These are phyloP conservation scores for Akanthomyces muscarius DNA, from an alignment of 2,329 filamentous ascomycete genomes.

Conservation along the genomic window DNA sequence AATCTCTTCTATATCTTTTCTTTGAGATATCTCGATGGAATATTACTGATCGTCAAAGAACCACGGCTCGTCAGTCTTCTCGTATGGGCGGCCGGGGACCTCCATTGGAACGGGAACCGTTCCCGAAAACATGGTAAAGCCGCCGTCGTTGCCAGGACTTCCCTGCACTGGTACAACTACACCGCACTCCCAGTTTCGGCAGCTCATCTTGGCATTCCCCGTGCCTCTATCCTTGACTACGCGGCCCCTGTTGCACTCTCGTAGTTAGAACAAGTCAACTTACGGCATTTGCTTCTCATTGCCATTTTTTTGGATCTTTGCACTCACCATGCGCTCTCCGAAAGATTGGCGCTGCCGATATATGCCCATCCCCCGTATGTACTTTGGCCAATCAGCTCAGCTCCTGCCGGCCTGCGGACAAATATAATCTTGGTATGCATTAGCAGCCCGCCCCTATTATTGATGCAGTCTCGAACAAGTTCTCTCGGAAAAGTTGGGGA, in stretches of 20 bases:
- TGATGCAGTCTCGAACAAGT: conserved; percentile 72
- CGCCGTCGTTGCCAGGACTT: not conserved
- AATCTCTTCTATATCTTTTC: not conserved
- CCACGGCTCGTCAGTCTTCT: conserved; percentile 38
- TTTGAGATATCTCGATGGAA: not conserved
- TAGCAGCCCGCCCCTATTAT: conserved; percentile 64
- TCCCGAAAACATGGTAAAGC: conserved; percentile 45
- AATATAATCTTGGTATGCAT: conserved; percentile 82
- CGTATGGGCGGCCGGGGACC: conserved; percentile 52
- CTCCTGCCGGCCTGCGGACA: conserved; percentile 32
- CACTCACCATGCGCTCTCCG: conserved; percentile 84
- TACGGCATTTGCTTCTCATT: conserved; percentile 13
- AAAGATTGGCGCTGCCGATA: conserved; percentile 85
- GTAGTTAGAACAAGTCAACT: not conserved
- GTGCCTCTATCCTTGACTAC: conserved; percentile 65
- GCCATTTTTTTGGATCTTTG: conserved; percentile 10
- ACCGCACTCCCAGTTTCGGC: conserved; percentile 94
- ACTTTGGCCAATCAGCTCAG: not conserved
- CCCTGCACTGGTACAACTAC: conserved; percentile 58
- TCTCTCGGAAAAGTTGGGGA: conserved; percentile 64
- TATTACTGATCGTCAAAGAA: conserved; percentile 30
- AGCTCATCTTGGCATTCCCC: conserved; percentile 69
- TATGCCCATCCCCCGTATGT: conserved; percentile 66
- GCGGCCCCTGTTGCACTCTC: conserved; percentile 60
- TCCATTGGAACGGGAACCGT: conserved; percentile 61